A percentile compares a stretch with the other conserved stretches of the same genome.
Evolutionary conservation across 1,284 basidiomycete genomes (phyloP).

Genomic region (Caloboletus inedulis): DNA sequence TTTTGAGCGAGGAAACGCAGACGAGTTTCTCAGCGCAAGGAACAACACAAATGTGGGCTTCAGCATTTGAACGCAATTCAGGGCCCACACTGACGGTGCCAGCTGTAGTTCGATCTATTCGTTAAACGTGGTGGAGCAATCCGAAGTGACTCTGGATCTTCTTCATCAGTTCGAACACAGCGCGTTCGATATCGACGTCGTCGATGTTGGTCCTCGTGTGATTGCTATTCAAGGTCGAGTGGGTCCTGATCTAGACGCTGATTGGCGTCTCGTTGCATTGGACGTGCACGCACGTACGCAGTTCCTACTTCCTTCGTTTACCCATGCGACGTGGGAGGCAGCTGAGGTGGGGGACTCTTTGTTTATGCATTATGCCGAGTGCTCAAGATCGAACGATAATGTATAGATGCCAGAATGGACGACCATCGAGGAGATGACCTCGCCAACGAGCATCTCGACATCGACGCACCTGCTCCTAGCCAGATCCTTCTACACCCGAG

Average conservation of each 20-base stretch:
- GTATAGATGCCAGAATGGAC: slow-evolving; percentile 1
- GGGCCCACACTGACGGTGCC: neutral
- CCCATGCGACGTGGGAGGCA: neutral
- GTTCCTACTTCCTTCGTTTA: slow-evolving; percentile 2
- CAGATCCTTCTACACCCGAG: slow-evolving; percentile 1
- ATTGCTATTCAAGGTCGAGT: slow-evolving; percentile 7
- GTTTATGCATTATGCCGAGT: neutral
- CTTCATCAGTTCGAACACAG: slow-evolving; percentile 11
- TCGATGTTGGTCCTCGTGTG: slow-evolving; percentile 19
- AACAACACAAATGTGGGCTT: slow-evolving; percentile 7
- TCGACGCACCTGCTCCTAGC: slow-evolving; percentile 21
- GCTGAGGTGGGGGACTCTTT: neutral
- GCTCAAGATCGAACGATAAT: neutral
- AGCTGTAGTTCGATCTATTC: slow-evolving; percentile 14
- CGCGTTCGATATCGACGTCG: neutral
- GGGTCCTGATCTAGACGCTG: neutral
- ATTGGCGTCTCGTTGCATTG: slow-evolving; percentile 11
- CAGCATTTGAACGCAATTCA: neutral
- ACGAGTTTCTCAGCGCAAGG: neutral
- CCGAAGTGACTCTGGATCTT: slow-evolving; percentile 14
- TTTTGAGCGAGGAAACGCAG: slow-evolving; percentile 7
- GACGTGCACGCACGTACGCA: slow-evolving; percentile 15
- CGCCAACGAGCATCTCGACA: slow-evolving; percentile 13
- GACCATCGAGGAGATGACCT: neutral
- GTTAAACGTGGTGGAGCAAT: slow-evolving; percentile 2